Conservation (phyloP, 768 basidiomycete species). For the Termitomyces sp. region DNA sequence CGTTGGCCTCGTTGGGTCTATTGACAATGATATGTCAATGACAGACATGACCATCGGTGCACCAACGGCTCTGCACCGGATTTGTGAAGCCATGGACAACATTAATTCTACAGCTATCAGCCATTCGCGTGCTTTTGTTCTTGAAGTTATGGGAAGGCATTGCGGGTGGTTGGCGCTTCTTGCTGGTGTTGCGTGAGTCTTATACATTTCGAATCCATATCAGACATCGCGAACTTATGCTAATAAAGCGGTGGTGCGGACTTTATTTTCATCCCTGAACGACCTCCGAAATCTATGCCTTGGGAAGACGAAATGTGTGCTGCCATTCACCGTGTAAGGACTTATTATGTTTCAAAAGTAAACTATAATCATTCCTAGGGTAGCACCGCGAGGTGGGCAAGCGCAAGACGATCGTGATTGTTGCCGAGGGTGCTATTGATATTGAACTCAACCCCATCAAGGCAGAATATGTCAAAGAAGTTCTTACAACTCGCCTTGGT, state of each 20-base stretch:
- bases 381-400: constrained; percentile 92
- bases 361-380: not conserved
- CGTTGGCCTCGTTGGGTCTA: constrained; percentile 97
- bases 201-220: not conserved
- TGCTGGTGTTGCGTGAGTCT: constrained; percentile 79
- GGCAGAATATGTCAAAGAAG: constrained; percentile 85
- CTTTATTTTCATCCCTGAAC: constrained; percentile 96
- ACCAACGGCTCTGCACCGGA: constrained; percentile 90
- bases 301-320: constrained; percentile 95
- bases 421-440: constrained; percentile 95
- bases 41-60: constrained; percentile 98
- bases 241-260: constrained; percentile 77
- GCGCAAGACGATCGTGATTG: constrained; percentile 97
- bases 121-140: constrained; percentile 95
- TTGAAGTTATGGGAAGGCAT: constrained; percentile 99
- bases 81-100: constrained; percentile 97
- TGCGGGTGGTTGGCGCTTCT: constrained; percentile 98
- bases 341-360: not conserved
- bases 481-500: constrained; percentile 80
- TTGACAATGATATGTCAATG: constrained; percentile 99
- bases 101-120: constrained; percentile 96
- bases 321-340: constrained; percentile 68
- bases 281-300: constrained; percentile 67
- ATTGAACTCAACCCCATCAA: constrained; percentile 84
- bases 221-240: not conserved